Evolutionary conservation across 306 rosid genomes (phyloP).

Genomic region (Cucurbita argyrosperma): DNA sequence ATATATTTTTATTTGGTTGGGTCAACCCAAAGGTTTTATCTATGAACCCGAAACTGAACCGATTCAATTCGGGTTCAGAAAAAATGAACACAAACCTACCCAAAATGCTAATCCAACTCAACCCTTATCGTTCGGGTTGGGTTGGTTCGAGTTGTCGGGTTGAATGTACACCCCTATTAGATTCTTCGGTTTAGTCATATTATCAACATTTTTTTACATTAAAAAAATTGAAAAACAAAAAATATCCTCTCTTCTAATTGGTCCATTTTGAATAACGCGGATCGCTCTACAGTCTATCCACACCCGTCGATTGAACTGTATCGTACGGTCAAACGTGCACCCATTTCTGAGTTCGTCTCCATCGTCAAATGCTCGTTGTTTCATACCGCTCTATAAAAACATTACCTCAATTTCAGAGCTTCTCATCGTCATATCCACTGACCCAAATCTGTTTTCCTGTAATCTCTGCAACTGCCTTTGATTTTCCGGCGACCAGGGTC

Average conservation of each 20-base stretch:
- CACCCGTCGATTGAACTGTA: slow-evolving; percentile 27
- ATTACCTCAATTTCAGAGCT: neutral
- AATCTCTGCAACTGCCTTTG: neutral
- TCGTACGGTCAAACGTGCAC: slow-evolving; percentile 19
- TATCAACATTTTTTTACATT: too few species aligned
- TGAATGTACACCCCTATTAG: too few species aligned
- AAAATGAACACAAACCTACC: too few species aligned
- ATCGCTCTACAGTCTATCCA: neutral
- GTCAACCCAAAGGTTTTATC: too few species aligned
- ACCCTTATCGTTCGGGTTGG: too few species aligned
- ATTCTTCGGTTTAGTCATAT: too few species aligned
- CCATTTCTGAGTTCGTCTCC: neutral
- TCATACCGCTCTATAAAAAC: neutral
- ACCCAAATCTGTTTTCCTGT: neutral
- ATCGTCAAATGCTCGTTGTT: neutral
- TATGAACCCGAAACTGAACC: too few species aligned
- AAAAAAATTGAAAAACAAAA: too few species aligned
- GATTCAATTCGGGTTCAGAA: too few species aligned
- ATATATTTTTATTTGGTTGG: too few species aligned
- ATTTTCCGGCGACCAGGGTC: neutral
- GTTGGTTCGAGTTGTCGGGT: too few species aligned
- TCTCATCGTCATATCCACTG: neutral
- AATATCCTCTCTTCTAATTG: slow-evolving; percentile 15
- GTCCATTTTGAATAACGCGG: slow-evolving; percentile 21
- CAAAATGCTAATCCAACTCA: too few species aligned